Base-by-base conservation (phyloP, 2,329 filamentous ascomycete species). In the Ascochyta pisi region DNA sequence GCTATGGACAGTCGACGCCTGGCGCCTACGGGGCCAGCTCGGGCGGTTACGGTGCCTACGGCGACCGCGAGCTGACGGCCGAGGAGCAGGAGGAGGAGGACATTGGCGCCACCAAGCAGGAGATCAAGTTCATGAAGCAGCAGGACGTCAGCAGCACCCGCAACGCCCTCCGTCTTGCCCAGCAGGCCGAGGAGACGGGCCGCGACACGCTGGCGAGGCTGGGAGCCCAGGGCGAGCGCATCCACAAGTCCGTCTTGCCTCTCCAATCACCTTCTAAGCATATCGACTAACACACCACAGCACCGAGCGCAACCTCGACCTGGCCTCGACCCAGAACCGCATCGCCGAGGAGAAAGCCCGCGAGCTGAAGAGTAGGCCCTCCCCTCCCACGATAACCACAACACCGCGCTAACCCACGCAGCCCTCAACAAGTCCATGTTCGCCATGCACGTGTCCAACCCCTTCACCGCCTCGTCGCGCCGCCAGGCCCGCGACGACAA, bases 391-490 rank as follows among this genome's bases (percentile, higher is more conserved):
- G 29, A n/a, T 12, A 12, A 27, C 56, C 34, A 52, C 29, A 13
- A 10, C 15, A 5, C 3, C 12, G 33, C 7, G 29, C 46, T 53
- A 27, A 53, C 46, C 9, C 7, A 8, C 16, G 7, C 49, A 68
- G 65, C 86, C 1, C 81, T 96, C 45, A 96, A 97, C 76, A 83
- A 89, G 60, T 92, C 89, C 79, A 96, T 97, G 92, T 96, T 96
- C 70, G 90, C 91, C 5, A 85, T 93, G 22, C 89, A 92, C 68
- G 88, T 93, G 19, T 55, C 61, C 37, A 73, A 69, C 60, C 78
- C 79, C 5, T 81, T 96, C 73, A 95, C 90, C 0, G 86, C 86
- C 13, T 86, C 84, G 60, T 69, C 66, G 7, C 62, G 75, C 42
- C 64, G 66, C 37, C 64, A 84, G 83, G 63, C 70, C 31, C 66